These are phyloP conservation scores for Balakata baccata DNA, from an alignment of 345 rosid genomes.

Conservation along the genomic window DNA sequence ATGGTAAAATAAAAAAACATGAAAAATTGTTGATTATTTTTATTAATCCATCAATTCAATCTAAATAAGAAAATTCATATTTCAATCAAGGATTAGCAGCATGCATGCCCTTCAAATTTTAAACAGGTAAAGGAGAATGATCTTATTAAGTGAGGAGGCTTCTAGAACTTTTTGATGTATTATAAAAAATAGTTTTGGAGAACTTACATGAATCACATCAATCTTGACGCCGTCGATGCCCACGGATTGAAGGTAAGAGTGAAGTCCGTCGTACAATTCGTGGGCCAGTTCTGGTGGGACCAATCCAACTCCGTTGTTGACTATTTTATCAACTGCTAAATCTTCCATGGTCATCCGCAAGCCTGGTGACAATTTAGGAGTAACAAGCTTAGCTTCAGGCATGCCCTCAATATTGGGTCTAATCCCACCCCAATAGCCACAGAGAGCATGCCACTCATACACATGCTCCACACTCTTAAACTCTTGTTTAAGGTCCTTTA, in stretches of 20 bases:
- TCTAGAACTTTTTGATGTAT: not conserved
- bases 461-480: slow-evolving; percentile 67
- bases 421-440: slow-evolving; percentile 96
- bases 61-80: no score
- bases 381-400: slow-evolving; percentile 39
- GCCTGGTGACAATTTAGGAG: slow-evolving; percentile 64
- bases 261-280: slow-evolving; percentile 71
- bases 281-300: slow-evolving; percentile 62
- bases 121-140: not conserved
- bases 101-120: no score
- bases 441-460: slow-evolving; percentile 91
- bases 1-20: no score
- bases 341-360: slow-evolving; percentile 73
- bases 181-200: not conserved
- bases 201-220: slow-evolving; percentile 89
- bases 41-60: no score
- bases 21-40: no score
- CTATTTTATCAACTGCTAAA: slow-evolving; percentile 83
- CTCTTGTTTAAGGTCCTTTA: slow-evolving; percentile 70
- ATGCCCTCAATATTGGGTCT: slow-evolving; percentile 65
- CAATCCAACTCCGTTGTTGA: slow-evolving; percentile 61
- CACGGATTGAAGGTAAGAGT: slow-evolving; percentile 56
- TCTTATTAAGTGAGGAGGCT: not conserved
- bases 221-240: slow-evolving; percentile 96
- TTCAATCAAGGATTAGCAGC: no score